Conservation (phyloP, 805 yeast species). For the Teunomyces barrocoloradensis region DNA sequence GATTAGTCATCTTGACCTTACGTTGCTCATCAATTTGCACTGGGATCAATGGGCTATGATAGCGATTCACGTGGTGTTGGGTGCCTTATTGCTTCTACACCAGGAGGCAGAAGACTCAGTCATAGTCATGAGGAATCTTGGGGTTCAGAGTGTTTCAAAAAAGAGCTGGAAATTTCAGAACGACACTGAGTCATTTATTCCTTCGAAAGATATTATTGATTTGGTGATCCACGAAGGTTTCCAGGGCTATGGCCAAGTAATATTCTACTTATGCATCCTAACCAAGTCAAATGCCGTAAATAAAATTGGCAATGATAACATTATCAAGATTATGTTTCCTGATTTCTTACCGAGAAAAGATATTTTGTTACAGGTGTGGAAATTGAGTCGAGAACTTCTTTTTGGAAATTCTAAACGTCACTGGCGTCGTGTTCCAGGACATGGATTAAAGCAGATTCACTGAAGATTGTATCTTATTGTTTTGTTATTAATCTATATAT, state of each 20-base stretch:
- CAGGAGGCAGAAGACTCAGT: conserved; percentile 43
- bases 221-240: conserved; percentile 76
- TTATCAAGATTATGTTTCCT: conserved; percentile 39
- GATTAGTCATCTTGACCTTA: background rate
- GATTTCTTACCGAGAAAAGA: conserved; percentile 42
- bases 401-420: conserved; percentile 29
- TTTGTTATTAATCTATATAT: background rate
- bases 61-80: background rate
- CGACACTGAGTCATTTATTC: conserved; percentile 46
- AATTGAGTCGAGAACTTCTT: conserved; percentile 34
- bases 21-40: background rate
- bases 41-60: background rate
- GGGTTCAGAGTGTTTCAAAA: conserved; percentile 42
- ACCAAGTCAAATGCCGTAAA: conserved; percentile 30
- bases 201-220: conserved; percentile 57
- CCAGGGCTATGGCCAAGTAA: conserved; percentile 58
- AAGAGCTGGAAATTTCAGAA: conserved; percentile 20
- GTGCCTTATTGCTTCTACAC: conserved; percentile 17
- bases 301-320: conserved; percentile 13
- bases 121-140: conserved; percentile 43
- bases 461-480: background rate
- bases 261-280: conserved; percentile 61
- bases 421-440: conserved; percentile 38
- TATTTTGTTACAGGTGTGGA: conserved; percentile 39
- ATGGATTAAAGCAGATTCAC: conserved; percentile 26